Evolutionary conservation across 2,329 filamentous ascomycete species (phyloP), one percentile per base, ranked within the genome.

Genomic region (Bipolaris oryzae): DNA sequence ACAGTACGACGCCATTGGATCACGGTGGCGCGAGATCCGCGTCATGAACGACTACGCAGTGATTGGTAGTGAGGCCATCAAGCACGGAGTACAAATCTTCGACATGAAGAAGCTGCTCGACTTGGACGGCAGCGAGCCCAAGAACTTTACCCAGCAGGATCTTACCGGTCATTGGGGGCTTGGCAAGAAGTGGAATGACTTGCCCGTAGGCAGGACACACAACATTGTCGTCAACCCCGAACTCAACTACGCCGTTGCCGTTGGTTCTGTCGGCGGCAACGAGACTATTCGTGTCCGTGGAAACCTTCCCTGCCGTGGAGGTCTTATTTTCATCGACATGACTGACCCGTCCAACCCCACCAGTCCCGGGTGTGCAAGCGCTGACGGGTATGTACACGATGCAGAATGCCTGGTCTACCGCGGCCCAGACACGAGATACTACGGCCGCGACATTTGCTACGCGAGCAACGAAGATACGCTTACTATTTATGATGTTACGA

Each of bases 311-410:
- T 85, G 84, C 75, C 71, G 71, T 13, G 79, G 79, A 16, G 84
- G 84, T 11, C 71, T 85, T 38, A 83, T 84, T 73, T 84, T 84
- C 75, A 79, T 86, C 61, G 80, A 86, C 71, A 73, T 86, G 41
- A 78, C 76, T 10, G 80, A 85, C 62, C 77, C 82, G 9, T 65
- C 77, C 15, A 83, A 83, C 60, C 80, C 83, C 3, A 78, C 72
- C 13, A 78, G 76, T 7, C 80, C 81, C 7, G 84, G 83, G 21
- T 85, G 84, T 63, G 80, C 80, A 5, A 73, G 77, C 20, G 69
- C 77, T 15, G 84, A 85, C 66, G 83, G 83, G 57, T 86, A 86
- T 67, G 83, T 85, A 13, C 84, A 86, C 68, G 84, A 86, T 61
- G 84, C 84, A 1, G 82, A 87, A 72, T 86, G 84, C 67, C 73